Base-by-base conservation (phyloP, 2,329 filamentous ascomycete species). In the Davidsoniella neocaledoniae region DNA sequence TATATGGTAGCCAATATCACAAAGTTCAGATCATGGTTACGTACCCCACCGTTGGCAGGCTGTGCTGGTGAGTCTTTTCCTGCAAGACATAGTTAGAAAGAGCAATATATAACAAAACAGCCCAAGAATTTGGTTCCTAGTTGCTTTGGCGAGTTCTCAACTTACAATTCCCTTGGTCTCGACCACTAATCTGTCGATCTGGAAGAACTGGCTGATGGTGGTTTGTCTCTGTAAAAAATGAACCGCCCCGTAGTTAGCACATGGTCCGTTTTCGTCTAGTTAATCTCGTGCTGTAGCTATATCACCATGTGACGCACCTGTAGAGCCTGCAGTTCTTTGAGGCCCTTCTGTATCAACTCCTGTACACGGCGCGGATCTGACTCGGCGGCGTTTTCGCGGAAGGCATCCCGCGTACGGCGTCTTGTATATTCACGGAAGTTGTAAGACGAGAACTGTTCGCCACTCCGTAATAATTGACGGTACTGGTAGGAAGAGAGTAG, bases 341-440 rank as follows among this genome's bases (percentile, higher is more conserved):
- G 63, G 0, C 88, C 91, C 60, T 85, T 83, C 66, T 95, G 86
- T 58, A 96, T 74, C 59, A 95, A 68, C 65, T 94, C 87, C 66
- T 96, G 87, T 63, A 94, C 73, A 67, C 74, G 72, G 55, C 86
- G 73, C 56, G 77, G 73, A 61, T 95, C 91, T 43, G 76, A 68
- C 59, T 86, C 81, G 50, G 66, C 63, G 64, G 77, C 74, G 65
- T 93, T 75, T 64, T 94, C 86, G 59, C 83, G 77, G 66, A 96
- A 98, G 4, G 86, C 81, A 70, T 96, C 91, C 63, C 76, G 77
- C 63, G 91, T 94, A 65, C 90, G 78, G 62, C 91, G 81, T 66
- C 81, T 83, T 49, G 91, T 88, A 66, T 98, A 98, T 65, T 95
- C 90, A 68, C 91, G 79, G 74, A 95, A 98, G 69, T 96, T 98